A percentile compares a stretch with the other conserved stretches of the same genome.
Conservation (phyloP, 257 asterid genomes). For the Ilex aquifolium region DNA sequence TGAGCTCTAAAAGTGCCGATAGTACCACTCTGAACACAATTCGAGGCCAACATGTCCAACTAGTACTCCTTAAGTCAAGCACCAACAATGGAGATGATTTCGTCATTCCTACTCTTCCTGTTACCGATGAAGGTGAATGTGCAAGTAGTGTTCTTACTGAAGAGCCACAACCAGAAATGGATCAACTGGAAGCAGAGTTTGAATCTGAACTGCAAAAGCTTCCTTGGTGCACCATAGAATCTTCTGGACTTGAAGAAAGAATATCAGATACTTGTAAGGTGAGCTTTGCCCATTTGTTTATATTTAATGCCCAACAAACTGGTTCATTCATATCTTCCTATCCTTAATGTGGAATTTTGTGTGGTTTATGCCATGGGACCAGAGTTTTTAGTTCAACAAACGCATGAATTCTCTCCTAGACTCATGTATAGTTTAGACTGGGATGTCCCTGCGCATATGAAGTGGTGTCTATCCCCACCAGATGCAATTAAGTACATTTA, state of each 20-base stretch:
- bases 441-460: too few species aligned
- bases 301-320: too few species aligned
- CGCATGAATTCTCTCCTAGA: too few species aligned
- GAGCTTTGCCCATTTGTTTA: constrained; percentile 1
- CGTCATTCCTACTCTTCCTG: constrained; percentile 5
- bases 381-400: too few species aligned
- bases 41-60: constrained; percentile 9
- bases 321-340: too few species aligned
- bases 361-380: too few species aligned
- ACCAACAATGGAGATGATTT: constrained; percentile 14
- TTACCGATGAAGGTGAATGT: constrained; percentile 32
- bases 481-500: too few species aligned
- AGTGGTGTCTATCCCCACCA: too few species aligned
- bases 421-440: too few species aligned
- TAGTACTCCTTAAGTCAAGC: background rate
- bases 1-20: constrained; percentile 17
- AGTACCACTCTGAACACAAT: constrained; percentile 1
- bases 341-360: too few species aligned
- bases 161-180: constrained; percentile 42
- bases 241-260: constrained; percentile 23
- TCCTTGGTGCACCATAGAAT: constrained; percentile 32
- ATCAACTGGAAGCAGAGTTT: constrained; percentile 51
- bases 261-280: constrained; percentile 22
- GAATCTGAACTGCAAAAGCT: constrained; percentile 47
- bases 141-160: constrained; percentile 32